Conservation (phyloP, 129 eudicot species). For the Helianthus tuberosus region DNA sequence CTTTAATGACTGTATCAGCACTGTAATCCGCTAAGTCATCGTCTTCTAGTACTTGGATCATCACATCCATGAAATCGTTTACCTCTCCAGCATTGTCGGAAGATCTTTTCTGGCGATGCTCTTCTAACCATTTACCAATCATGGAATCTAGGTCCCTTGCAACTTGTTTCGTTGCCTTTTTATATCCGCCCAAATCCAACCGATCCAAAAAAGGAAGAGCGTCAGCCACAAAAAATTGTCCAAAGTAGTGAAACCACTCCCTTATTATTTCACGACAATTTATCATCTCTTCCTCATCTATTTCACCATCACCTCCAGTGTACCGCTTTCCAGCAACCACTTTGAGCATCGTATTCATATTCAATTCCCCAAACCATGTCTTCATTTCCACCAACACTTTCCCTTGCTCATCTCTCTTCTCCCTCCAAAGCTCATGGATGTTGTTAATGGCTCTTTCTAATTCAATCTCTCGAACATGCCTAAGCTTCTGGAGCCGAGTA, state of each 20-base stretch:
- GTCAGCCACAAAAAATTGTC: conserved; percentile 19
- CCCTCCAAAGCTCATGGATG: conserved; percentile 18
- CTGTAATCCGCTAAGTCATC: background rate
- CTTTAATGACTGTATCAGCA: conserved; percentile 27
- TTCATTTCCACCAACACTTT: conserved; percentile 36
- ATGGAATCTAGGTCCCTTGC: conserved; percentile 9
- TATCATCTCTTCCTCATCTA: conserved; percentile 12
- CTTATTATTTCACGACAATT: conserved; percentile 16
- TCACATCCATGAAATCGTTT: conserved; percentile 31
- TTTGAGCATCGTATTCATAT: conserved; percentile 10
- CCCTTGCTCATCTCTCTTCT: background rate
- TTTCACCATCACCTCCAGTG: background rate
- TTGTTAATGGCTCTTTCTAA: background rate
- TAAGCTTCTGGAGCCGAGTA: conserved; percentile 16
- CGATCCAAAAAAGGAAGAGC: conserved; percentile 29
- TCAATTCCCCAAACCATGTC: conserved; percentile 35
- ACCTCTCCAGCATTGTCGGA: background rate
- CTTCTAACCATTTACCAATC: conserved; percentile 19
- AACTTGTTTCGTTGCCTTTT: conserved; percentile 24
- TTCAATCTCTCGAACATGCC: conserved; percentile 9
- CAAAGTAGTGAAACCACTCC: conserved; percentile 15
- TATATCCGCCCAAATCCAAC: conserved; percentile 31
- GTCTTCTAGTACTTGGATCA: background rate
- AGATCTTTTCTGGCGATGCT: conserved; percentile 1
- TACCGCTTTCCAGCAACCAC: conserved; percentile 28